Percentiles rank a stretch among this genome's conserved stretches.
Conservation (phyloP, 768 basidiomycete genomes). For the Rhodosporidiobolus odoratus region DNA sequence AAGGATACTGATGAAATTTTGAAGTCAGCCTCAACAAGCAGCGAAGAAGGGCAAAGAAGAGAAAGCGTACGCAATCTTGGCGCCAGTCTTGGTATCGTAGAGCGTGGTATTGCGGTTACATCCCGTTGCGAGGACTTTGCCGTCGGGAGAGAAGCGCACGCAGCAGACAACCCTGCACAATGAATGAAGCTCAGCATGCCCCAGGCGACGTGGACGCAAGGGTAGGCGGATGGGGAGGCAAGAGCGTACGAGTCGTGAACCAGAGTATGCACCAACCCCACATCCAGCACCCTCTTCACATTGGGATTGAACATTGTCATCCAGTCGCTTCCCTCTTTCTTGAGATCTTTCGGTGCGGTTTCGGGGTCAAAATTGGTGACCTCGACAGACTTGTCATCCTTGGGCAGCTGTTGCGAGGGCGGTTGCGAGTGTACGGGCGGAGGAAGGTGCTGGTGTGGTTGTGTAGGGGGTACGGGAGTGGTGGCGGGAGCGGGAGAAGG, state of each 20-base stretch:
- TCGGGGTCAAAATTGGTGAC: slow-evolving; percentile 47
- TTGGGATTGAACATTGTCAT: slow-evolving; percentile 80
- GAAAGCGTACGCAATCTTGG: slow-evolving; percentile 66
- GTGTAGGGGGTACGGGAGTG: slow-evolving; percentile 20
- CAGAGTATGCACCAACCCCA: slow-evolving; percentile 74
- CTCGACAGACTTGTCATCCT: slow-evolving; percentile 22
- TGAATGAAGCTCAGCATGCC: background rate
- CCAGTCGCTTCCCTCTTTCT: slow-evolving; percentile 78
- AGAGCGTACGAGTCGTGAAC: slow-evolving; percentile 71
- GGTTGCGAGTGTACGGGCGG: background rate
- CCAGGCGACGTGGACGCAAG: background rate
- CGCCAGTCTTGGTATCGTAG: slow-evolving; percentile 82
- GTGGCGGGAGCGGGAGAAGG: slow-evolving; percentile 18
- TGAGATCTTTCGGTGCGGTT: slow-evolving; percentile 47
- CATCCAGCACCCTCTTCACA: slow-evolving; percentile 70
- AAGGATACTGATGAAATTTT: slow-evolving; percentile 56
- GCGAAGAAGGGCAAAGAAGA: slow-evolving; percentile 1
- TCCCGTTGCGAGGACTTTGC: slow-evolving; percentile 85
- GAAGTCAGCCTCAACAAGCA: background rate
- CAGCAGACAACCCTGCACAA: slow-evolving; percentile 69
- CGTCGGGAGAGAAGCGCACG: slow-evolving; percentile 89
- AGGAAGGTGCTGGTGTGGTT: slow-evolving; percentile 12
- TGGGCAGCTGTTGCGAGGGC: slow-evolving; percentile 11
- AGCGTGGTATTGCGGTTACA: slow-evolving; percentile 95
- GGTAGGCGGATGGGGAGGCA: background rate